These are phyloP conservation scores for Paulownia fortunei DNA, from an alignment of 257 asterid species.

Conservation along the genomic window DNA sequence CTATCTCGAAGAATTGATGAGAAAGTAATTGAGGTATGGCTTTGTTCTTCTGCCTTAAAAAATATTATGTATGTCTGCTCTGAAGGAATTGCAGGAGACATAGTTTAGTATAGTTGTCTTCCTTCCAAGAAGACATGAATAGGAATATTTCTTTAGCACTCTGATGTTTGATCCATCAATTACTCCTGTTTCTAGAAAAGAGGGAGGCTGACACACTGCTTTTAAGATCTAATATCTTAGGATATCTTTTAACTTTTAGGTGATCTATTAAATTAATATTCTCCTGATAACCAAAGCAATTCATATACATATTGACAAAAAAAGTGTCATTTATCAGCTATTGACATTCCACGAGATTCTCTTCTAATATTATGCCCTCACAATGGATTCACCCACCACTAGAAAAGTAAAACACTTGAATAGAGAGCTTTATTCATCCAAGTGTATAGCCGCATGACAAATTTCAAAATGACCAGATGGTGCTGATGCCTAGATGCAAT, in stretches of 20 bases:
- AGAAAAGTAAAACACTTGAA: not conserved
- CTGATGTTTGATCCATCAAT: conserved; percentile 2
- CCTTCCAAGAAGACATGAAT: not conserved
- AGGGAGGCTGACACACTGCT: not conserved
- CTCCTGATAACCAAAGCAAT: not conserved
- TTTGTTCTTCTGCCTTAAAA: conserved; percentile 23
- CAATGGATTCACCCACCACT: not conserved
- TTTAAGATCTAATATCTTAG: not conserved
- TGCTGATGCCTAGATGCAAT: not conserved
- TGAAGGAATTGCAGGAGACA: not conserved
- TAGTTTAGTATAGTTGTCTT: not conserved
- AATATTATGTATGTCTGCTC: not conserved
- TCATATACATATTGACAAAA: not conserved
- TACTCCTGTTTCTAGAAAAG: not conserved
- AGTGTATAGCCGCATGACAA: not conserved
- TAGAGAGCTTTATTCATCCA: not conserved
- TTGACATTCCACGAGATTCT: not conserved
- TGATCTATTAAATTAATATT: not conserved
- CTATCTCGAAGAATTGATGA: conserved; percentile 60
- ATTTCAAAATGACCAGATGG: not conserved
- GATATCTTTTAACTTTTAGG: not conserved
- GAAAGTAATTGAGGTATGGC: conserved; percentile 64
- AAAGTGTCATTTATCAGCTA: not conserved
- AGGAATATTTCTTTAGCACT: not conserved
- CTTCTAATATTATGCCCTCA: not conserved